Percentiles rank a stretch among this genome's conserved stretches.
Evolutionary conservation across 495 filamentous ascomycete species (phyloP).

Genomic region (Penicillium herquei): DNA sequence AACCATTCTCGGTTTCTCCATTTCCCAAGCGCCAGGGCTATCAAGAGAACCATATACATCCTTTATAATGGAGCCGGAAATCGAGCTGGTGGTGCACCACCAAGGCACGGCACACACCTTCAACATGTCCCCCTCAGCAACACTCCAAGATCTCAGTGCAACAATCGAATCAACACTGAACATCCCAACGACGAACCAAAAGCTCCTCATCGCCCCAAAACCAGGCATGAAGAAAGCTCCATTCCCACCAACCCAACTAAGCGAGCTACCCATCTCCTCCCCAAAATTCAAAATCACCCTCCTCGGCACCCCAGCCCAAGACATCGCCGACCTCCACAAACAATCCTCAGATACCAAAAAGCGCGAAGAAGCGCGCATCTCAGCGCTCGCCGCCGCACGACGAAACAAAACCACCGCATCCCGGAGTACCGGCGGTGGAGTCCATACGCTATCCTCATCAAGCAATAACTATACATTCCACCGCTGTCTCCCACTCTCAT

Average conservation of each 20-base stretch:
- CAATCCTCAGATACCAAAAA: conserved; percentile 37
- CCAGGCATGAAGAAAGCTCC: conserved; percentile 66
- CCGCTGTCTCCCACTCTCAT: conserved; percentile 67
- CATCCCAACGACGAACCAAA: conserved; percentile 69
- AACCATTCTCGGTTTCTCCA: not conserved
- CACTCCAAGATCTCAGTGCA: conserved; percentile 64
- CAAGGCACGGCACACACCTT: conserved; percentile 72
- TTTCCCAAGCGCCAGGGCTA: not conserved
- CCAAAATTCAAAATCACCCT: conserved; percentile 45
- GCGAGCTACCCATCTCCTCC: conserved; percentile 44
- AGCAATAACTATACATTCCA: conserved; percentile 77
- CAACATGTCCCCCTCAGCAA: conserved; percentile 65
- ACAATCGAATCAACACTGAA: conserved; percentile 53
- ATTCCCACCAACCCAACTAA: conserved; percentile 44
- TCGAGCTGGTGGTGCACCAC: conserved; percentile 55
- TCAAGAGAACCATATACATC: not conserved
- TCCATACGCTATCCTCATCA: conserved; percentile 38
- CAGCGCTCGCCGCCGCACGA: conserved; percentile 11
- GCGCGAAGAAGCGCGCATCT: conserved; percentile 34
- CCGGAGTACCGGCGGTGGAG: conserved; percentile 41
- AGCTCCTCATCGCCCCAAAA: conserved; percentile 69
- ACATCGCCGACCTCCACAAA: conserved; percentile 40
- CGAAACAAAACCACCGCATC: conserved; percentile 17
- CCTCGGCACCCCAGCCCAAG: conserved; percentile 35
- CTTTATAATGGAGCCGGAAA: not conserved